Evolutionary conservation across 331 rosid genomes (phyloP).

Genomic region (Quercus lobata): DNA sequence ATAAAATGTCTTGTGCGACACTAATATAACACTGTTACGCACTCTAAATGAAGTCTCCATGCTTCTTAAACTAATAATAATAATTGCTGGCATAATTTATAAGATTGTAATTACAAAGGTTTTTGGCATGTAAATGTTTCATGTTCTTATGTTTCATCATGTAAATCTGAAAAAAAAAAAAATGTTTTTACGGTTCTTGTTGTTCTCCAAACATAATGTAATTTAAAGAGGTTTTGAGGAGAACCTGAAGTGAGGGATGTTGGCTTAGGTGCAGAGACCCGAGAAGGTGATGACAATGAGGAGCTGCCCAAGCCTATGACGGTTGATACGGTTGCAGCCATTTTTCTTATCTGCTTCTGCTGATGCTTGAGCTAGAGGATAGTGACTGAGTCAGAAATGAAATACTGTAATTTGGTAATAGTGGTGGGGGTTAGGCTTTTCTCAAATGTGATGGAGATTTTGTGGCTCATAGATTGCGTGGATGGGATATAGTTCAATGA

Average conservation of each 20-base stretch:
- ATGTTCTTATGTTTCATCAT: too few relatives aligned
- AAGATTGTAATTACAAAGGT: too few relatives aligned
- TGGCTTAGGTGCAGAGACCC: background rate
- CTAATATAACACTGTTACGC: rapidly evolving
- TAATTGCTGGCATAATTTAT: too few relatives aligned
- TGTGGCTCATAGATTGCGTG: conserved; percentile 27
- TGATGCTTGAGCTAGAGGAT: background rate
- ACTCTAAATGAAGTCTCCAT: too few relatives aligned
- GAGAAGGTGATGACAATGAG: conserved; percentile 5
- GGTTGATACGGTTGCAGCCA: conserved; percentile 36
- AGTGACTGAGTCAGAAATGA: background rate
- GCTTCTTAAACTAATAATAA: too few relatives aligned
- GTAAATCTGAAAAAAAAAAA: too few relatives aligned
- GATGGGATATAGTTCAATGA: conserved; percentile 40
- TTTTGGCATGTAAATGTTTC: too few relatives aligned
- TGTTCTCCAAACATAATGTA: background rate
- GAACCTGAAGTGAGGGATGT: conserved; percentile 36
- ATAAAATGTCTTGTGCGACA: too few relatives aligned
- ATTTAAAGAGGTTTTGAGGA: background rate
- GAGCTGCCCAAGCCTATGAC: conserved; percentile 25
- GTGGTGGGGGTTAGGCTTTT: conserved; percentile 1
- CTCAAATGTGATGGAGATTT: conserved; percentile 1
- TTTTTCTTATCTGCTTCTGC: background rate
- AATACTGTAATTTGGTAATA: background rate
- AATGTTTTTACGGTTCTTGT: too few relatives aligned